Evolutionary conservation across 352 stramenopile species (phyloP).

Genomic region (Phytopythium litorale): DNA sequence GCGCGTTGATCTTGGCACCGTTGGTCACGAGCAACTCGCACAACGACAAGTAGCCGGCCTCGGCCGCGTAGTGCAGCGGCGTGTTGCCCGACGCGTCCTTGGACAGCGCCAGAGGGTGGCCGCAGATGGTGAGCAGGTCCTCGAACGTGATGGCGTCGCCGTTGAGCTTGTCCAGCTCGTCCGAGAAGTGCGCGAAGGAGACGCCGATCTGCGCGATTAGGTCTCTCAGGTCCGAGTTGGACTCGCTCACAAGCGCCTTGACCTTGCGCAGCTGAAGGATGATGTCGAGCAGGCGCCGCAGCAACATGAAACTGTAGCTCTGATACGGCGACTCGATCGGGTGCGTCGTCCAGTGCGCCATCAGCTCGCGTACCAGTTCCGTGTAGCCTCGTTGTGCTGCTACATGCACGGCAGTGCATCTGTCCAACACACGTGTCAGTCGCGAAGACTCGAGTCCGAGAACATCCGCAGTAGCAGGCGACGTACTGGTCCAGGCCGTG

Average conservation of each 20-base stretch:
- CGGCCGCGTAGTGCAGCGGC: constrained; percentile 70
- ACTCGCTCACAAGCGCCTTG: constrained; percentile 56
- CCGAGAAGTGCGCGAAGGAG: constrained; percentile 55
- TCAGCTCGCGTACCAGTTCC: constrained; percentile 51
- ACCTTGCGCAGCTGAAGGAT: constrained; percentile 47
- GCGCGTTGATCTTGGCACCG: constrained; percentile 70
- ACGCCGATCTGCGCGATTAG: constrained; percentile 53
- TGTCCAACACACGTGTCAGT: constrained; percentile 10
- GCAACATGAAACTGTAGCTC: constrained; percentile 53
- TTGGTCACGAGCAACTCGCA: constrained; percentile 58
- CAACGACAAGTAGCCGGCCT: constrained; percentile 66
- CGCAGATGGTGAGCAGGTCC: constrained; percentile 67
- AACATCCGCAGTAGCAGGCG: background rate
- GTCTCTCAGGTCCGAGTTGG: constrained; percentile 45
- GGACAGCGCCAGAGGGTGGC: constrained; percentile 60
- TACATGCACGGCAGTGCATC: constrained; percentile 50
- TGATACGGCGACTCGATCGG: constrained; percentile 62
- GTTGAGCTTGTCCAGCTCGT: constrained; percentile 61
- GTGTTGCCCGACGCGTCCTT: constrained; percentile 68
- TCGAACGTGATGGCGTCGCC: constrained; percentile 47
- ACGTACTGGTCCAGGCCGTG: constrained; percentile 59
- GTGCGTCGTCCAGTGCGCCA: constrained; percentile 52
- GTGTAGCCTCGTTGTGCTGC: constrained; percentile 72
- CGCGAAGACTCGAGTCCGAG: background rate
- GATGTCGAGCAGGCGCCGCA: constrained; percentile 41